phyloP scores from a whole-genome alignment of 495 filamentous ascomycete genomes.

The Massariosphaeria phaeospora region DNA sequence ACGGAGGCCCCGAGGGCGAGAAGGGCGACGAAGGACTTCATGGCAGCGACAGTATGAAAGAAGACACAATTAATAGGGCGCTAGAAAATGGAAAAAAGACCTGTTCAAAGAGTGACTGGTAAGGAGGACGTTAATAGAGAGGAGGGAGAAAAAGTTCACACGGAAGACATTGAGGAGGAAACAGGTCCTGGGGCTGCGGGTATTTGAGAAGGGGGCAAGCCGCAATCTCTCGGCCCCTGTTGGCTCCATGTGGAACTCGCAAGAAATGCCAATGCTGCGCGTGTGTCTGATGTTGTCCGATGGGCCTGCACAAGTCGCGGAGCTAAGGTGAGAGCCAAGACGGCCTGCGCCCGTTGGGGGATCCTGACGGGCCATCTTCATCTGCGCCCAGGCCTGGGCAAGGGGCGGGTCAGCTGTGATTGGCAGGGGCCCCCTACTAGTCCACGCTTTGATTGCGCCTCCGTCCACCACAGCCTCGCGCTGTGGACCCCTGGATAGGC shows the following conservation, averaged over 20 bases:
- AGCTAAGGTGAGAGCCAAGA: constrained; percentile 22
- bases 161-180: constrained; percentile 14
- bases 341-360: not conserved
- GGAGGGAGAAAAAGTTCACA: constrained; percentile 17
- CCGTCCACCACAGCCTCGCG: too few species aligned
- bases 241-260: constrained; percentile 13
- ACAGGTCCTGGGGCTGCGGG: not conserved
- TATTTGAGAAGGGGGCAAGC: constrained; percentile 18
- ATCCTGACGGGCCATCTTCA: constrained; percentile 13
- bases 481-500: too few species aligned
- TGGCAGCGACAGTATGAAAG: constrained; percentile 1
- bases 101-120: constrained; percentile 27
- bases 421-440: too few species aligned
- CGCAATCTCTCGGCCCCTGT: not conserved
- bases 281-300: constrained; percentile 19
- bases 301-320: constrained; percentile 17
- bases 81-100: constrained; percentile 11
- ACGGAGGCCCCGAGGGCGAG: constrained; percentile 5
- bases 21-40: constrained; percentile 21
- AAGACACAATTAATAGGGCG: constrained; percentile 5
- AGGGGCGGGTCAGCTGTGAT: too few species aligned
- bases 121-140: too few species aligned
- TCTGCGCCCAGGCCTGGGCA: too few species aligned
- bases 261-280: constrained; percentile 30
- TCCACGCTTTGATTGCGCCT: too few species aligned